Conservation (phyloP, 2,329 filamentous ascomycete genomes). For the Fusarium dimerum region DNA sequence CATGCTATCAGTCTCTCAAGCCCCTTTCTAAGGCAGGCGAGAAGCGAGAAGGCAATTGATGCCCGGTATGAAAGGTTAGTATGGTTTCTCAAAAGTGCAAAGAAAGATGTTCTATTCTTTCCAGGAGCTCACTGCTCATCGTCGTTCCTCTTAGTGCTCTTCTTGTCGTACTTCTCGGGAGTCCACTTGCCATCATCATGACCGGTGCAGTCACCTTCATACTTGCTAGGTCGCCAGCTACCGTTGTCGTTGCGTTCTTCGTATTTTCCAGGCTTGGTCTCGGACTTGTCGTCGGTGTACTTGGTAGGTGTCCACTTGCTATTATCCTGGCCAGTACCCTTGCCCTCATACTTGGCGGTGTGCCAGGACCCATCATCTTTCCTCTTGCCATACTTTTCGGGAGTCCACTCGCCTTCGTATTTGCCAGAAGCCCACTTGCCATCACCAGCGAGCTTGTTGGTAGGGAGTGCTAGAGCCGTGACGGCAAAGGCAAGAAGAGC, state of each 20-base stretch:
- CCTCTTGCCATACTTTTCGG: constrained; percentile 3
- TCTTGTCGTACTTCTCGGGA: constrained; percentile 4
- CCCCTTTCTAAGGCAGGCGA: too few relatives aligned
- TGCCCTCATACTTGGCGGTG: neutral
- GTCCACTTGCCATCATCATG: constrained; percentile 8
- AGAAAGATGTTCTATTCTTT: neutral
- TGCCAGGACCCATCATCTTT: neutral
- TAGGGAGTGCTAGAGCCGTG: constrained; percentile 23
- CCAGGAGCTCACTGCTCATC: constrained; percentile 5
- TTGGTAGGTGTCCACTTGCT: constrained; percentile 1
- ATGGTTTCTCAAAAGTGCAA: too few relatives aligned
- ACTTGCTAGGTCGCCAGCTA: constrained; percentile 12
- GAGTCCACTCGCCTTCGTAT: constrained; percentile 9
- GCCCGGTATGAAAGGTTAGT: too few relatives aligned
- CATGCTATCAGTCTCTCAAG: too few relatives aligned
- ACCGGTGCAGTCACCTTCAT: constrained; percentile 10
- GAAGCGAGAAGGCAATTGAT: too few relatives aligned
- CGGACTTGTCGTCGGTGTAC: neutral
- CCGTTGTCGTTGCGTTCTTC: constrained; percentile 3
- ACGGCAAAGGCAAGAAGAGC: constrained; percentile 23
- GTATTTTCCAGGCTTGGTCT: constrained; percentile 3
- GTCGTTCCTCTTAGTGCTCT: neutral
- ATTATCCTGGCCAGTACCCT: neutral
- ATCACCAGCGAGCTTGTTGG: constrained; percentile 15
- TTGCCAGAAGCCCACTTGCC: constrained; percentile 5